These are phyloP conservation scores for Solanum virginianum DNA, from an alignment of 257 asterid genomes.

Conservation along the genomic window DNA sequence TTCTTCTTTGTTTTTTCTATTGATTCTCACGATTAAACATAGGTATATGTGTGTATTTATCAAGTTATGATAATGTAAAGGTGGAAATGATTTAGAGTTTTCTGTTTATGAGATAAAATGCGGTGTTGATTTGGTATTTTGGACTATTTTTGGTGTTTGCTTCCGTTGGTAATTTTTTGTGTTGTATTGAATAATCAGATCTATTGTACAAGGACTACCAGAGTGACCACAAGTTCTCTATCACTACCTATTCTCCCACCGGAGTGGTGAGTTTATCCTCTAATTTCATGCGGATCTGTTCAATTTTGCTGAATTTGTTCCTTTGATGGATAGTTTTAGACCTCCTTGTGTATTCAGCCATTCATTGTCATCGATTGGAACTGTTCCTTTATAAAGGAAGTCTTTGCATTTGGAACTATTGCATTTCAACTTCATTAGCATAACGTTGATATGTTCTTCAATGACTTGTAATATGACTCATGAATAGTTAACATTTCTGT, in stretches of 20 bases:
- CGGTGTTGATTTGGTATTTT: not conserved
- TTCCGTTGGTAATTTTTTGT: not conserved
- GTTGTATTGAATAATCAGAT: slow-evolving; percentile 14
- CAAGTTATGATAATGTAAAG: not conserved
- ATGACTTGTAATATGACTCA: not conserved
- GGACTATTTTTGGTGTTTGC: not conserved
- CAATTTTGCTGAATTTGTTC: not conserved
- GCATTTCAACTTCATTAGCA: not conserved
- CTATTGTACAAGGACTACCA: slow-evolving; percentile 39
- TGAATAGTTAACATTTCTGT: not conserved
- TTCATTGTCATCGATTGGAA: not conserved
- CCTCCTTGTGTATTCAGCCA: not conserved
- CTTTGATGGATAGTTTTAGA: not conserved
- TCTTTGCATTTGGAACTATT: no score
- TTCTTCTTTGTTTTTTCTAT: not conserved
- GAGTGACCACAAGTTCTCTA: slow-evolving; percentile 38
- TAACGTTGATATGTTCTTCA: not conserved
- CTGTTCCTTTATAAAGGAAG: no score
- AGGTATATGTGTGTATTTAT: not conserved
- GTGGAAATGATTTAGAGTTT: not conserved
- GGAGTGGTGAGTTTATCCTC: slow-evolving; percentile 24
- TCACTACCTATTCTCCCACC: slow-evolving; percentile 29
- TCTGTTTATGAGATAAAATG: not conserved
- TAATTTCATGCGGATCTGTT: not conserved
- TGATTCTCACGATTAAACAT: not conserved